phyloP scores from a whole-genome alignment of 306 rosid species.

The Cucurbita argyrosperma region DNA sequence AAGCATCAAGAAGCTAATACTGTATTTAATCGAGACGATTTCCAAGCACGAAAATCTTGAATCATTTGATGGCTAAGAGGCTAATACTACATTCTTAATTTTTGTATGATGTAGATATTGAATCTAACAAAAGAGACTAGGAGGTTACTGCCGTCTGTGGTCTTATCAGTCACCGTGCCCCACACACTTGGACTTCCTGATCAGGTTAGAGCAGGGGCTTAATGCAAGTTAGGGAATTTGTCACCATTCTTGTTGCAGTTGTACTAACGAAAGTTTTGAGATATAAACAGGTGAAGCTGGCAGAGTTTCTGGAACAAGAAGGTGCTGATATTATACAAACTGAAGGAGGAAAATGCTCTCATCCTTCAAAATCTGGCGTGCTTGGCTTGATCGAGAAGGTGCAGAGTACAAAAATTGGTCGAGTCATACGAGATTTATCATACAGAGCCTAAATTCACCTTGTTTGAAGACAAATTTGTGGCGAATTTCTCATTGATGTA shows the following conservation, averaged over 20 bases:
- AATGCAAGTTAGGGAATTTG: background rate
- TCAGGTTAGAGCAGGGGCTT: constrained; percentile 36
- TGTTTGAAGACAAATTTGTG: background rate
- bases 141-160: constrained; percentile 59
- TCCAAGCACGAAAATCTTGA: background rate
- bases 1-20: background rate
- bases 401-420: background rate
- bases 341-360: constrained; percentile 82
- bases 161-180: constrained; percentile 80
- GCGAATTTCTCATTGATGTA: background rate
- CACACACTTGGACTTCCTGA: constrained; percentile 88
- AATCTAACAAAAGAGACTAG: constrained; percentile 60
- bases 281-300: constrained; percentile 64
- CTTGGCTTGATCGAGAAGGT: constrained; percentile 96
- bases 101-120: constrained; percentile 58
- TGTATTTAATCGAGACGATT: background rate
- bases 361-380: constrained; percentile 68
- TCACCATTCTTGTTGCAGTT: background rate
- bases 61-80: no score
- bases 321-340: constrained; percentile 90
- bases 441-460: background rate
- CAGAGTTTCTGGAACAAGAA: constrained; percentile 65
- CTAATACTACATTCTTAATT: no score
- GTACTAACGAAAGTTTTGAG: background rate
- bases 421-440: background rate